Base-by-base conservation (phyloP, 163 green algal genomes). In the Scenedesmus sp. region DNA sequence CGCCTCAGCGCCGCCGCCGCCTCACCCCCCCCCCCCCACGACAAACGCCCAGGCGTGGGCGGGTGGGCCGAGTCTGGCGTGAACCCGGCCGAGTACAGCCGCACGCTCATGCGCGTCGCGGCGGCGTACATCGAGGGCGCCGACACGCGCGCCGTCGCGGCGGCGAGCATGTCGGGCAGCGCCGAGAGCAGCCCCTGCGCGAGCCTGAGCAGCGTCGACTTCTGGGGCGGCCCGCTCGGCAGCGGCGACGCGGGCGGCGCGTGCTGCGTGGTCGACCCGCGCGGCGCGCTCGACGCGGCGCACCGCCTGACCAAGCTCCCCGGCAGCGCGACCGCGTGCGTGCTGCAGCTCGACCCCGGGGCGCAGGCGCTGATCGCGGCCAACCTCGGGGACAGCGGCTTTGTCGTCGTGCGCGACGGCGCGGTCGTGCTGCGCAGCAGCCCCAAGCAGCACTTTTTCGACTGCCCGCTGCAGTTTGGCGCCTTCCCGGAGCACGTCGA, bases 381-480 rank as follows among this genome's bases (percentile, higher is more conserved):
- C 10, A 94, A 93, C 62, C 76, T 95, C 86, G 92, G 92, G 1
- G 92, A 96, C 87, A 93, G 86, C 60, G 90, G 91, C 15, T 95
- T 95, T 62, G 28, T 92, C n/a, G 71, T 94, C 4, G 63, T 94
- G 31, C 80, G 90, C 1, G 63, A 89, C 11, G 86, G 83, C 11
- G 36, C 85, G 47, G 53, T 91, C 26, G 36, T 91, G 4, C 54
- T 83, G 29, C 82, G 72, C 17, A 91, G 84, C 45, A 84, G 78
- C 13, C 78, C 88, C 7, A 85, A 92, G 76, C 87, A 95, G 83
- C 93, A 96, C 81, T 94, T 92, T 50, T 97, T 96, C 54, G 91
- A 96, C 85, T 97, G 92, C 86, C 93, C 92, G 9, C 83, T 91
- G 31, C 91, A 91, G 79, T 92, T 94, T 84, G 89, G 87, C 18